phyloP scores from a whole-genome alignment of 2,329 filamentous ascomycete genomes.

The Didymella pomorum region DNA sequence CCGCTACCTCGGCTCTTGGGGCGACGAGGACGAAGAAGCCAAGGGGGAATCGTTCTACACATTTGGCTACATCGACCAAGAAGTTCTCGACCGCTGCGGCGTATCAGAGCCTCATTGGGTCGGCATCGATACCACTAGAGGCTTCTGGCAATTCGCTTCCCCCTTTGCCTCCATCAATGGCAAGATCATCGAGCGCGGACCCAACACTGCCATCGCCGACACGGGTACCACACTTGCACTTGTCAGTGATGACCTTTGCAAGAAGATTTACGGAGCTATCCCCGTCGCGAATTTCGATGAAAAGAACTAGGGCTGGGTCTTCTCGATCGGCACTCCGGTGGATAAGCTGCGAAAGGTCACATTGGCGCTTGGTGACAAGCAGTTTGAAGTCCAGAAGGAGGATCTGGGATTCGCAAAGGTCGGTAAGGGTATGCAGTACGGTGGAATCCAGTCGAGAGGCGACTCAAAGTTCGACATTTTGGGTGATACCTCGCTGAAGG shows the following conservation, averaged over 20 bases:
- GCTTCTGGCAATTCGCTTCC: conserved; percentile 74
- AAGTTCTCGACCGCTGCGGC: conserved; percentile 63
- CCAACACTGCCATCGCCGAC: conserved; percentile 74
- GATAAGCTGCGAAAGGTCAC: conserved; percentile 67
- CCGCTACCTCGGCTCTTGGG: conserved; percentile 66
- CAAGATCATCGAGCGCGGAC: conserved; percentile 57
- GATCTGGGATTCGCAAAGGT: conserved; percentile 67
- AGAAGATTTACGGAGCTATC: conserved; percentile 70
- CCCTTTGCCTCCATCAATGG: conserved; percentile 66
- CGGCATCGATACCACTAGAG: conserved; percentile 67
- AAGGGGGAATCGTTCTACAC: conserved; percentile 69
- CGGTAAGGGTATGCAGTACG: conserved; percentile 65
- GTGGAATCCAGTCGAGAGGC: conserved; percentile 67
- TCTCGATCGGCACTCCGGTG: conserved; percentile 62
- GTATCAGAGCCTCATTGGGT: conserved; percentile 67
- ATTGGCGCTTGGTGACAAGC: conserved; percentile 68
- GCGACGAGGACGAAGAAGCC: conserved; percentile 56
- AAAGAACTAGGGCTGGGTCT: conserved; percentile 68
- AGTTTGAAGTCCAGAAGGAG: conserved; percentile 69
- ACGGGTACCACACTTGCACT: conserved; percentile 75
- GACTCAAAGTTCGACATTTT: conserved; percentile 65
- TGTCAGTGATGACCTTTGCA: conserved; percentile 67
- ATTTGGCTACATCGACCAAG: conserved; percentile 74
- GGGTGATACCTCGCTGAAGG: conserved; percentile 70
- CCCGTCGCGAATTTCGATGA: conserved; percentile 63